phyloP scores from a whole-genome alignment of 352 stramenopile genomes.

The Pythium chondricola region DNA sequence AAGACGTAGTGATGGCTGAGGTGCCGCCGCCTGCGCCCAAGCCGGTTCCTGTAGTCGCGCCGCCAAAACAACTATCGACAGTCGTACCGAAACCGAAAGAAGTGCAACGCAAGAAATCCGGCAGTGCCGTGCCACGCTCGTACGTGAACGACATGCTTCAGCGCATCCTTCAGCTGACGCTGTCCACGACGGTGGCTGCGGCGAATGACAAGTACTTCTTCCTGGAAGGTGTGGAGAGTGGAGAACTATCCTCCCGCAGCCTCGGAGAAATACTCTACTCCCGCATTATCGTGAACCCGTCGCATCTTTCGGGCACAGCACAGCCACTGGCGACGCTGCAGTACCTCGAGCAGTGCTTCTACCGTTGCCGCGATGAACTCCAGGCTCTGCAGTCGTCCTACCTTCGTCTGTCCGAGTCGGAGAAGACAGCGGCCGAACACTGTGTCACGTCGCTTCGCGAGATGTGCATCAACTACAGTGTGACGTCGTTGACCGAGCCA shows the following conservation, averaged over 20 bases:
- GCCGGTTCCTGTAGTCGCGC: not conserved
- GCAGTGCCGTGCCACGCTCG: slow-evolving; percentile 18
- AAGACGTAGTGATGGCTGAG: slow-evolving; percentile 17
- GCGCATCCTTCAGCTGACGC: slow-evolving; percentile 57
- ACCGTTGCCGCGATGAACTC: slow-evolving; percentile 59
- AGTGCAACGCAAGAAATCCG: slow-evolving; percentile 27
- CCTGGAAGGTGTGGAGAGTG: slow-evolving; percentile 28
- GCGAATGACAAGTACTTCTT: slow-evolving; percentile 31
- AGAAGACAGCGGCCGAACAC: slow-evolving; percentile 46
- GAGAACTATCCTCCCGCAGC: slow-evolving; percentile 30
- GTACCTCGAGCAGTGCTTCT: slow-evolving; percentile 77
- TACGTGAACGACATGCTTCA: slow-evolving; percentile 79
- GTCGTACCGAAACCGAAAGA: slow-evolving; percentile 25
- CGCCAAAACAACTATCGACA: not conserved
- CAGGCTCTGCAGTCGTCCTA: slow-evolving; percentile 67
- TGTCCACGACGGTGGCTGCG: slow-evolving; percentile 26
- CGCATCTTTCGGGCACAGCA: slow-evolving; percentile 34
- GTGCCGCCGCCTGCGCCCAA: not conserved
- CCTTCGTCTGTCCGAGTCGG: slow-evolving; percentile 30
- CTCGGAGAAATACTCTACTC: slow-evolving; percentile 67
- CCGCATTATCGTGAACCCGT: slow-evolving; percentile 53
- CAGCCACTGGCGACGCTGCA: slow-evolving; percentile 53
- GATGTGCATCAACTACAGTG: slow-evolving; percentile 85
- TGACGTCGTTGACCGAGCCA: slow-evolving; percentile 72
- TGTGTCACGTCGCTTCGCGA: slow-evolving; percentile 51